Evolutionary conservation across 805 yeast species (phyloP), one percentile per base, ranked within the genome.

Genomic region (Teunomyces barrocoloradensis): DNA sequence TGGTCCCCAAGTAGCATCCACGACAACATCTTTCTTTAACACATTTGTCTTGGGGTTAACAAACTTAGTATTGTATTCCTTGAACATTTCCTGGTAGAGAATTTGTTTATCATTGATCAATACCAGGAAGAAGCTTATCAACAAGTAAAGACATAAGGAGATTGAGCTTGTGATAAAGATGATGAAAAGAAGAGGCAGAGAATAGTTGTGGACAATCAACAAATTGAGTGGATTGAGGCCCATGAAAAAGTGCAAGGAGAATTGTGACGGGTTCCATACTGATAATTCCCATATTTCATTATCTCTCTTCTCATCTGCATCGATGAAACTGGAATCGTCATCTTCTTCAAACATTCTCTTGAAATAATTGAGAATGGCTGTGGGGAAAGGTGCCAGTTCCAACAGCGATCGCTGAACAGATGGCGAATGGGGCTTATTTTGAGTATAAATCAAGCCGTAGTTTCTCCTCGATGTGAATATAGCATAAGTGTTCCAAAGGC

Each of bases 181-280:
- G 12, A 44, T 38, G 35, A 42, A 48, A 4, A 50, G 41, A 5
- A 48, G 25, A 9, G 56, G 48, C 15, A 44, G 37, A 4, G 42
- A 10, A 13, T 76, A 71, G 21, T 56, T 25, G 45, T 81, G 63
- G n/a, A 52, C 34, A 5, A 77, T 64, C 2, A 74, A 45, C 6
- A 80, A 53, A 42, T 74, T 77, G 7, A 81, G 58, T 0, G 95
- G 94, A 6, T 88, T 82, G 52, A 81, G 82, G 1, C 79, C 63
- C 2, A 79, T 69, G 25, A 79, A 72, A 2, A 85, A 54, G 42
- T 70, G 65, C 5, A 85, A 67, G 28, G 74, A 74, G 59, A 84
- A 82, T 52, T 71, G 71, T 0, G 85, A 75, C 0, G 92, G 92
- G 37, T 73, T 70, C 95, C 95, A 87, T 43, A 85, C 77, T 15